phyloP scores from a whole-genome alignment of 352 stramenopile genomes.

The Pythium periplocum region DNA sequence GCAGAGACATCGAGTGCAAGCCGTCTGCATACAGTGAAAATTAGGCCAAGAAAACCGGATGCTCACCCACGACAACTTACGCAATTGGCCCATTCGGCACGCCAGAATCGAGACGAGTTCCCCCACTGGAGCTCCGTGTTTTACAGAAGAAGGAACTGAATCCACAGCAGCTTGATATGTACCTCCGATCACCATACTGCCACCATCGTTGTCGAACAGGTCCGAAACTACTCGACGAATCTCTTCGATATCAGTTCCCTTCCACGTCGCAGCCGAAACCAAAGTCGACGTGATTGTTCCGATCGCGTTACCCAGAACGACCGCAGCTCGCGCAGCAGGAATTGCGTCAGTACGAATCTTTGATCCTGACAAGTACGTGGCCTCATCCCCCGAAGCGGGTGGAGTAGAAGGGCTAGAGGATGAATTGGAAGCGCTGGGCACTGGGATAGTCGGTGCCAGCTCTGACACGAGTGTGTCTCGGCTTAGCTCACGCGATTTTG shows the following conservation, averaged over 20 bases:
- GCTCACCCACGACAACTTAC: conserved; percentile 24
- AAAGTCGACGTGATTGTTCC: conserved; percentile 50
- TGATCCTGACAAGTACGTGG: conserved; percentile 8
- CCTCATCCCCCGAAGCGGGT: background rate
- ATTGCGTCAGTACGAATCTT: conserved; percentile 30
- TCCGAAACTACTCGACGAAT: conserved; percentile 47
- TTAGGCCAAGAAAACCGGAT: background rate
- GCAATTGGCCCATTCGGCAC: conserved; percentile 59
- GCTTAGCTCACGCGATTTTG: conserved; percentile 58
- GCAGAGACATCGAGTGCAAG: conserved; percentile 64
- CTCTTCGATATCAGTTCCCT: conserved; percentile 61
- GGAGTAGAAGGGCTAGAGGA: conserved; percentile 3
- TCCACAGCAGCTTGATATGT: background rate
- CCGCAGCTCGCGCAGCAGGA: conserved; percentile 64
- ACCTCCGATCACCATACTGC: background rate
- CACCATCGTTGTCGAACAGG: conserved; percentile 43
- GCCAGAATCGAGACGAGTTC: conserved; percentile 67
- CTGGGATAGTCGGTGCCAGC: conserved; percentile 42
- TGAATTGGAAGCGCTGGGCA: background rate
- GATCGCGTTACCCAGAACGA: conserved; percentile 67
- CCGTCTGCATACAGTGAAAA: conserved; percentile 40
- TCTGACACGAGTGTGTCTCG: conserved; percentile 72
- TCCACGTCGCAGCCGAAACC: conserved; percentile 69
- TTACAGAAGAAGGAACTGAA: conserved; percentile 12
- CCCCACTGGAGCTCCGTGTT: conserved; percentile 50